Percentiles rank a stretch among this genome's conserved stretches.
Conservation (phyloP, 176 grass and related monocot genomes). For the Leersia perrieri region DNA sequence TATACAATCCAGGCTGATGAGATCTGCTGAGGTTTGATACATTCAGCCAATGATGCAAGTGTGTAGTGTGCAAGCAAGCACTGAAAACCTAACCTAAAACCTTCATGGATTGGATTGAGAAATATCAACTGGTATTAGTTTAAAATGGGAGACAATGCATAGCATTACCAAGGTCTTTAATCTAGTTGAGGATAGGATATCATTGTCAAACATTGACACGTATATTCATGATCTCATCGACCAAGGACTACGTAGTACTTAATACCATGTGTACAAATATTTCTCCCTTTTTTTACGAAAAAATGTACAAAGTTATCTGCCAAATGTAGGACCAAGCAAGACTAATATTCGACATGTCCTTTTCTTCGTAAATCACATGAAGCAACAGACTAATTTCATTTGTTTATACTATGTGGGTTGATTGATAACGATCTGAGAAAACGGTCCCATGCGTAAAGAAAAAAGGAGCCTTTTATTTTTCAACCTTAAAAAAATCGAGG, state of each 20-base stretch:
- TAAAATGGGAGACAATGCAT: conserved; percentile 22
- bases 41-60: not conserved
- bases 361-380: not conserved
- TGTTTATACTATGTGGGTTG: not conserved
- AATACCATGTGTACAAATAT: not conserved
- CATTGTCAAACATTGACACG: not conserved
- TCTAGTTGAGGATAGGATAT: not conserved
- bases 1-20: not conserved
- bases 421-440: not conserved
- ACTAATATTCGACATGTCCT: not conserved
- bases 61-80: not conserved
- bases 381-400: not conserved
- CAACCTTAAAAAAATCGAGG: not conserved
- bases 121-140: not conserved
- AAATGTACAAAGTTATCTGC: not conserved
- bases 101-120: not conserved
- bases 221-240: not conserved
- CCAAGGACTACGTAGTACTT: not conserved
- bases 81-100: conserved; percentile 8
- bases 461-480: not conserved
- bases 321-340: not conserved
- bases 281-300: not conserved
- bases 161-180: not conserved
- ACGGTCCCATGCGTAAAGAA: not conserved
- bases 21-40: not conserved